Evolutionary conservation across 148 eudicot genomes (phyloP), one percentile per base, ranked within the genome.

Genomic region (Salicornia ramosissima): DNA sequence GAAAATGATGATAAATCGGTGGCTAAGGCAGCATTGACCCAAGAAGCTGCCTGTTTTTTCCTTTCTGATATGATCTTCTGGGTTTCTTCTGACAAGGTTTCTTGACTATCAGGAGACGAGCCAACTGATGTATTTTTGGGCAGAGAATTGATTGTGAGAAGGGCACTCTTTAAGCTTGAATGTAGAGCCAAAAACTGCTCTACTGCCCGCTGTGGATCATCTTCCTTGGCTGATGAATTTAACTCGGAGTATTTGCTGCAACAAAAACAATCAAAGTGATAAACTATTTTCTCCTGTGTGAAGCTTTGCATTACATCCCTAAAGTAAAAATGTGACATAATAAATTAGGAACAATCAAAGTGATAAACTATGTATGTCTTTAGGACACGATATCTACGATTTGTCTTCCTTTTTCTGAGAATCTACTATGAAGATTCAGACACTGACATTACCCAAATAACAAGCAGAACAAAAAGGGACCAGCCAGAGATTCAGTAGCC

Each of bases 1-100:
- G 87, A 74, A 70, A 92, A 92, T 43, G 91, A 42, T 25, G 96
- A 87, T 55, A 92, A 73, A 74, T 90, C 88, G 51, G 96, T 76
- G 39, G 88, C 77, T 75, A 92, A 67, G 36, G 96, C 93, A 54
- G 97, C 90, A 74, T 87, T 83, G 62, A 87, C 87, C 97, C 97
- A 92, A n/a, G 88, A 84, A 68, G 86, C 70, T 52, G 96, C 91
- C 72, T 85, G 89, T 75, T 92, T 92, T 24, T 81, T 89, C 68
- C 82, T 80, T 6, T 92, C 89, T 14, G 86, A 79, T 33, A 80
- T 43, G 65, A 81, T 70, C 58, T 83, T 86, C 13, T 79, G 74
- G 16, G 88, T 79, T 80, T 87, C 93, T 79, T 87, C 96, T 16
- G 93, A 73, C 24, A 86, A 64, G 55, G 18, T 60, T 79, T 86